Evolutionary conservation across 1,284 basidiomycete species (phyloP).

Genomic region (Grifola frondosa): DNA sequence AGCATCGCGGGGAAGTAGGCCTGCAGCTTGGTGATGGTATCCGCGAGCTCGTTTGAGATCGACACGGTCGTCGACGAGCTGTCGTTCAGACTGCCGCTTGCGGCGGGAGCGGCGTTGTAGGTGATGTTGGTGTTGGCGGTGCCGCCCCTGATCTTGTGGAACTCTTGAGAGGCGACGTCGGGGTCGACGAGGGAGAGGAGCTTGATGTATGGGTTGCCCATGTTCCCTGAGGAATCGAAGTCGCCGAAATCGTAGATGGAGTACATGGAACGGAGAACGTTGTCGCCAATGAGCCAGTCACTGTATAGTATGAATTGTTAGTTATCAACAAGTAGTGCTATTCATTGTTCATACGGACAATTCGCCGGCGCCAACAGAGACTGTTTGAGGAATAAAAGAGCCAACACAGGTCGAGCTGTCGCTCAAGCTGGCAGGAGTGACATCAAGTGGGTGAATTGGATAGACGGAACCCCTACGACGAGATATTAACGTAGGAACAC

Average conservation of each 20-base stretch:
- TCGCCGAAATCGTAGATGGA: slow-evolving; percentile 87
- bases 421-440: slow-evolving; percentile 48
- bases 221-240: slow-evolving; percentile 57
- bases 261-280: slow-evolving; percentile 80
- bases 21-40: slow-evolving; percentile 58
- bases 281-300: slow-evolving; percentile 81
- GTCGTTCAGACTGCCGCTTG: slow-evolving; percentile 27
- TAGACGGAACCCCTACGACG: slow-evolving; percentile 38
- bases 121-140: slow-evolving; percentile 62
- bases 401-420: slow-evolving; percentile 59
- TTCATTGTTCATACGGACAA: slow-evolving; percentile 43
- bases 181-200: slow-evolving; percentile 68
- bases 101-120: slow-evolving; percentile 44
- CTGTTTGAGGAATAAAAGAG: slow-evolving; percentile 63
- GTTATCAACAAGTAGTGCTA: background rate
- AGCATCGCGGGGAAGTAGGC: slow-evolving; percentile 68
- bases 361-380: slow-evolving; percentile 54
- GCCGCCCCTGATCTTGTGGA: slow-evolving; percentile 65
- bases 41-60: slow-evolving; percentile 53
- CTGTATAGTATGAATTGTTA: slow-evolving; percentile 35
- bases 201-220: slow-evolving; percentile 76
- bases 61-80: slow-evolving; percentile 42
- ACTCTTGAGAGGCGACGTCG: slow-evolving; percentile 65
- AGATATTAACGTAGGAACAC: background rate
- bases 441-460: slow-evolving; percentile 75